phyloP scores from a whole-genome alignment of 2,329 filamentous ascomycete genomes.

The Colletotrichum viniferum region DNA sequence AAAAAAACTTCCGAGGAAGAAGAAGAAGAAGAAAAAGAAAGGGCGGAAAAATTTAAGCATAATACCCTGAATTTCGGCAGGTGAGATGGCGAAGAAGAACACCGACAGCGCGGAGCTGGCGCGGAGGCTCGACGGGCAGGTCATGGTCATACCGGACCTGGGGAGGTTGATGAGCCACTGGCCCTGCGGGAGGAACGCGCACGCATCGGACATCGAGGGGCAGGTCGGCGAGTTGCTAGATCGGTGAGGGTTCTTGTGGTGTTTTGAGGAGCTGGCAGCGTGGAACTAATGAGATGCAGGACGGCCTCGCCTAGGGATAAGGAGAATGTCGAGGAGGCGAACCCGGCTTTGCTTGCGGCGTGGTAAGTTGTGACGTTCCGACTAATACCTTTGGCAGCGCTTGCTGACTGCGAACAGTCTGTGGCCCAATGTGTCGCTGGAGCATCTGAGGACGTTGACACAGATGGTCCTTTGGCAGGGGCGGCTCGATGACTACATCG shows the following conservation, averaged over 20 bases:
- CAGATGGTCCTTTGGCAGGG: conserved; percentile 20
- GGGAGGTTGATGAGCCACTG: conserved; percentile 5
- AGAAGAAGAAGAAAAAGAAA: background rate
- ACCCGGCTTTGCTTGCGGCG: conserved; percentile 14
- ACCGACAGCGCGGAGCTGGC: conserved; percentile 12
- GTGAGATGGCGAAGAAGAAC: background rate
- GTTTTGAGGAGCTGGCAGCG: background rate
- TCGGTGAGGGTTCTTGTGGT: background rate
- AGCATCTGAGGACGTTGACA: background rate
- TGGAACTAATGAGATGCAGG: background rate
- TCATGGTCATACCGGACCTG: conserved; percentile 14
- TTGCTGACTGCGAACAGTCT: conserved; percentile 10
- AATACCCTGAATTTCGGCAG: background rate
- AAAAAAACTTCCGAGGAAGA: background rate
- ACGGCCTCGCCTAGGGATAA: background rate
- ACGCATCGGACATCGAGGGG: background rate
- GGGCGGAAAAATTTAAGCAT: background rate
- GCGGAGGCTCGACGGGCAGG: conserved; percentile 1
- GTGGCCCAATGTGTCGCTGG: conserved; percentile 1
- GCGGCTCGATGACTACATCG: conserved; percentile 17
- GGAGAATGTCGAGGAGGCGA: conserved; percentile 1
- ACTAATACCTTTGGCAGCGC: background rate
- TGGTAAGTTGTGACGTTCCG: background rate
- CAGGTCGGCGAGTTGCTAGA: background rate
- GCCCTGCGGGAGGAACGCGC: conserved; percentile 3